phyloP scores from a whole-genome alignment of 805 yeast species.

The Suhomyces pyralidae region DNA sequence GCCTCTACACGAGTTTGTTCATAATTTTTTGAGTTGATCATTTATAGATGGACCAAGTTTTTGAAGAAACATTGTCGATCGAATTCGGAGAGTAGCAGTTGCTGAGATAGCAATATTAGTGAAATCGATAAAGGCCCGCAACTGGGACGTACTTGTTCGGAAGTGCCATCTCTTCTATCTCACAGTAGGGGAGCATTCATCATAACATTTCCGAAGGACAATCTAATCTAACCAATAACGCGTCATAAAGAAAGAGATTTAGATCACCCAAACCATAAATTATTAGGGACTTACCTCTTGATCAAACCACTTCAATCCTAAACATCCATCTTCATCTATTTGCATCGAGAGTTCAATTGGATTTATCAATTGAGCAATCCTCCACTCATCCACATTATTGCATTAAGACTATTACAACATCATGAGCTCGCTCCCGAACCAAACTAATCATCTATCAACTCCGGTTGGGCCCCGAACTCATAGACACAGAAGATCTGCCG shows the following conservation, averaged over 20 bases:
- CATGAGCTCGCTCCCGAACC: constrained; percentile 10
- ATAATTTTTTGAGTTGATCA: background rate
- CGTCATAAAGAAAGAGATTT: background rate
- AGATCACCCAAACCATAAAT: background rate
- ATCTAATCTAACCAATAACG: background rate
- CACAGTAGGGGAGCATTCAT: background rate
- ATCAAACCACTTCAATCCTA: background rate
- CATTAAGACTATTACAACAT: background rate
- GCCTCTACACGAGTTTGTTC: constrained; percentile 4
- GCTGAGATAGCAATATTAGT: background rate
- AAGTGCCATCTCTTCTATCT: background rate
- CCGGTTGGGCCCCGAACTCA: constrained; percentile 44
- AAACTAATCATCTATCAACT: constrained; percentile 2
- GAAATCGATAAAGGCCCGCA: background rate
- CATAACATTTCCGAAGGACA: background rate
- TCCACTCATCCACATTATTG: background rate
- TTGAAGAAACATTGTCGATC: background rate
- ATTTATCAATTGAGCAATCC: background rate
- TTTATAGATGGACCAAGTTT: constrained; percentile 2
- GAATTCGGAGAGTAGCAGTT: constrained; percentile 1
- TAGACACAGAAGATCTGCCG: constrained; percentile 82
- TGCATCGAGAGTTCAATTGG: background rate
- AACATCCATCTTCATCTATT: background rate
- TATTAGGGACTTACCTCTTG: background rate
- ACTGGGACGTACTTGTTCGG: constrained; percentile 1